A percentile compares a stretch with the other conserved stretches of the same genome.
phyloP scores from a whole-genome alignment of 805 yeast species.

The Brettanomyces sp. region DNA sequence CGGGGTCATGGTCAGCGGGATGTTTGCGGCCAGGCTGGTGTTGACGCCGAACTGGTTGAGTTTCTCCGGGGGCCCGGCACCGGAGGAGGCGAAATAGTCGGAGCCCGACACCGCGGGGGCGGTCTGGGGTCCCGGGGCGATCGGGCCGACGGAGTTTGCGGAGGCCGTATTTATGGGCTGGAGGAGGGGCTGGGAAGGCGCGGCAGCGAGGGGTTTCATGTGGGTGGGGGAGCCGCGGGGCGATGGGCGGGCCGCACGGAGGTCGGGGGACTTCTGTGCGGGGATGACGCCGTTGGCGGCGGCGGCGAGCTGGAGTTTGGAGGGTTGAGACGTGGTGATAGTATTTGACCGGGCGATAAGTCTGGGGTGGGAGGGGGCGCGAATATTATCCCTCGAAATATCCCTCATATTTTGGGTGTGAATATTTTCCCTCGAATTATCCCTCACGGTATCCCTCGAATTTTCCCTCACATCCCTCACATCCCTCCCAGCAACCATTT shows the following conservation, averaged over 20 bases:
- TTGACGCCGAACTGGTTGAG: slow-evolving; percentile 29
- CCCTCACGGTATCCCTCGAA: too few species aligned
- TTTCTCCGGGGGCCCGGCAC: slow-evolving; percentile 22
- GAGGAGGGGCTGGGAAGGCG: slow-evolving; percentile 32
- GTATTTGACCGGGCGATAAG: neutral
- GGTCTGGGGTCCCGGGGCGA: slow-evolving; percentile 18
- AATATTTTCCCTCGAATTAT: too few species aligned
- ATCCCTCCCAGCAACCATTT: neutral
- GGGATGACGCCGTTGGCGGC: neutral
- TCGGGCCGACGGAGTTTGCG: slow-evolving; percentile 3
- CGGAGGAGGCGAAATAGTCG: slow-evolving; percentile 9
- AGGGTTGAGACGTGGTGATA: neutral
- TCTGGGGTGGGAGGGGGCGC: slow-evolving; percentile 10
- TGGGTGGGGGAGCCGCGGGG: slow-evolving; percentile 13
- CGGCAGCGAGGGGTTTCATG: slow-evolving; percentile 42
- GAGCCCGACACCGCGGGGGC: slow-evolving; percentile 16
- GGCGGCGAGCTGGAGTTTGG: neutral
- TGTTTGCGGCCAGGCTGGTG: slow-evolving; percentile 61
- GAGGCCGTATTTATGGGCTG: slow-evolving; percentile 46
- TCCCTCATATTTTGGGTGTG: too few species aligned
- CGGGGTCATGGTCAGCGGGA: slow-evolving; percentile 72
- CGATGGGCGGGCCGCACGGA: neutral
- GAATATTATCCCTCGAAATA: slow-evolving; percentile 7
- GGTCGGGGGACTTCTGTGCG: neutral
- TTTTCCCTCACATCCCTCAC: too few species aligned